Conservation (phyloP, 2,329 filamentous ascomycete species). For the Colletotrichum sp. region DNA sequence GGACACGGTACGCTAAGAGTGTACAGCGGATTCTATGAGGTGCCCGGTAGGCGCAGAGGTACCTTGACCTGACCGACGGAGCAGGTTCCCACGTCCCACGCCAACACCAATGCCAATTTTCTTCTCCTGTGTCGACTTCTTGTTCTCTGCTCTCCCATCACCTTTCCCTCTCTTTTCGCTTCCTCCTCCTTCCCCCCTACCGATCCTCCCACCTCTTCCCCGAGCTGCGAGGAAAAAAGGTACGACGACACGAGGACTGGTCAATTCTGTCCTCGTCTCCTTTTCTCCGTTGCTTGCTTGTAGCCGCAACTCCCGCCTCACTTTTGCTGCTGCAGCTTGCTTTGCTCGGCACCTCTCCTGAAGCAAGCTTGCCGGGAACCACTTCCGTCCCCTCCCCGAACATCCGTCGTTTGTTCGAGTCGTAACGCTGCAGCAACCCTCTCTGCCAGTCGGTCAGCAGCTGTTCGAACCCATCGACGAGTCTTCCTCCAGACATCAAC, state of each 20-base stretch:
- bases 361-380: constrained; percentile 23
- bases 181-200: constrained; percentile 18
- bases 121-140: constrained; percentile 26
- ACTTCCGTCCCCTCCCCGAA: constrained; percentile 19
- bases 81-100: constrained; percentile 22
- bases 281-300: constrained; percentile 14
- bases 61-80: constrained; percentile 1
- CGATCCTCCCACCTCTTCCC: constrained; percentile 11
- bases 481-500: background rate
- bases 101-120: constrained; percentile 22
- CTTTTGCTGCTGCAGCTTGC: constrained; percentile 19
- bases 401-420: constrained; percentile 22
- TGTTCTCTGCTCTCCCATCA: constrained; percentile 30
- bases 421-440: constrained; percentile 12
- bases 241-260: constrained; percentile 4
- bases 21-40: background rate
- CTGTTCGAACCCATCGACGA: constrained; percentile 8
- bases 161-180: constrained; percentile 25
- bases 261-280: constrained; percentile 15
- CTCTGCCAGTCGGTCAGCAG: background rate
- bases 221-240: constrained; percentile 23
- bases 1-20: background rate
- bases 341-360: constrained; percentile 21
- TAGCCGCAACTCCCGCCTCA: constrained; percentile 13
- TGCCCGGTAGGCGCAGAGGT: background rate